Evolutionary conservation across 2,329 filamentous ascomycete species (phyloP), one percentile per base, ranked within the genome.

Genomic region (Arthrobotrys iridis): DNA sequence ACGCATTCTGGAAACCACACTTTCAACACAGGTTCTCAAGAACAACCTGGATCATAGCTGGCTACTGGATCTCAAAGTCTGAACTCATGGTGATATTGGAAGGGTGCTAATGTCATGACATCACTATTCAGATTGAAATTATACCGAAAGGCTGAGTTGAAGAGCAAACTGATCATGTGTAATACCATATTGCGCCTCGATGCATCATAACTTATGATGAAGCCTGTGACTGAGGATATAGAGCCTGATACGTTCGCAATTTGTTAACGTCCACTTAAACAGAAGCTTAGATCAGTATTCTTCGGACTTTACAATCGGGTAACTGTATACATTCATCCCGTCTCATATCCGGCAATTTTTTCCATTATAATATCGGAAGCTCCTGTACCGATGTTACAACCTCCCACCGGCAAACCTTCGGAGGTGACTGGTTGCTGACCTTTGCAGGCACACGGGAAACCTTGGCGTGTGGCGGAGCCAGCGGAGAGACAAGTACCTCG

Each of bases 391-490:
- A 37, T 37, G 18, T 37, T 30, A 22, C 30, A 10, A 18, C 6
- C 8, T 50, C 15, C n/a, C 8, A 30, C 26, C n/a, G 30, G 15
- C 7, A 37, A 15, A 55, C 15, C 30, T 11, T 40, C 37, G 37
- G 37, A 40, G n/a, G 40, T 18, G 22, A 22, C 40, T 20, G 5
- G 3, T 43, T 55, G 50, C 50, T 55, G 50, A 55, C 50, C 11
- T 37, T n/a, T n/a, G n/a, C n/a, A n/a, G n/a, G n/a, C n/a, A 13
- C 50, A 24, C 28, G 15, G 11, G 50, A 37, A 52, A n/a, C 30
- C 50, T 55, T 55, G 50, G 50, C 30, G n/a, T 15, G 50, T 55
- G 50, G 50, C 50, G n/a, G 28, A 55, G 50, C n/a, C 50, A 55
- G 7, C 50, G n/a, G 40, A 43, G 20, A 43, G 20, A 18, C 40